These are phyloP conservation scores for Metarhizium humberi DNA, from an alignment of 2,329 filamentous ascomycete genomes.

Conservation along the genomic window DNA sequence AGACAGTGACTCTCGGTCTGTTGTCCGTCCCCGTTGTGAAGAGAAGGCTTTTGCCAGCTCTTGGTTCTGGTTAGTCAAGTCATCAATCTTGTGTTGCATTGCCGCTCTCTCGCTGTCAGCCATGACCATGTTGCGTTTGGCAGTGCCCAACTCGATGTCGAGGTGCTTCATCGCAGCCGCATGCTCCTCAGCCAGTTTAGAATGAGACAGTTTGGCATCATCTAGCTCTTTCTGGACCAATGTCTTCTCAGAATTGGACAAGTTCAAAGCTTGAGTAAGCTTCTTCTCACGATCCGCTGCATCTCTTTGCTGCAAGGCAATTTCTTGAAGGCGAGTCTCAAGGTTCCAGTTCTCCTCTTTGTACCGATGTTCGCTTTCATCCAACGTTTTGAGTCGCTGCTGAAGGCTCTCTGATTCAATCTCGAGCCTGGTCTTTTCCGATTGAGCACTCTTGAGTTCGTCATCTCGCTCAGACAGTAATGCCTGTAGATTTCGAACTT, in stretches of 20 bases:
- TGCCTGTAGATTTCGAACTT: conserved; percentile 82
- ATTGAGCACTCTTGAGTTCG: conserved; percentile 62
- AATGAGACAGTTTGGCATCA: conserved; percentile 71
- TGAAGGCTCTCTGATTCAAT: conserved; percentile 70
- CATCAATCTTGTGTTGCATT: conserved; percentile 78
- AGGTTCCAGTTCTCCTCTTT: conserved; percentile 99
- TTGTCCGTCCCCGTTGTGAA: conserved; percentile 56
- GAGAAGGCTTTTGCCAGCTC: conserved; percentile 82
- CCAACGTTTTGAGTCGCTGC: conserved; percentile 70
- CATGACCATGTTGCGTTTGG: conserved; percentile 70
- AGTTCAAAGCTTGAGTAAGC: conserved; percentile 62
- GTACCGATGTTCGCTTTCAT: conserved; percentile 91
- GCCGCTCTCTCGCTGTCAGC: conserved; percentile 70
- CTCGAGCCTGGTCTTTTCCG: conserved; percentile 72
- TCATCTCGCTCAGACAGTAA: conserved; percentile 84
- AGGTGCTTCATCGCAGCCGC: conserved; percentile 68
- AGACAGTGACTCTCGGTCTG: conserved; percentile 53
- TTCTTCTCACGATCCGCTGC: conserved; percentile 75
- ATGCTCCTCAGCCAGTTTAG: conserved; percentile 76
- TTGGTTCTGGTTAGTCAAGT: conserved; percentile 79
- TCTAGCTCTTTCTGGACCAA: conserved; percentile 78
- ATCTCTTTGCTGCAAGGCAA: conserved; percentile 64
- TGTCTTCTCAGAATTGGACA: conserved; percentile 66
- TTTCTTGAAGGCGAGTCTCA: conserved; percentile 83
- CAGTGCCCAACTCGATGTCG: conserved; percentile 76